phyloP scores from a whole-genome alignment of 1,139 yeast species.

The Blastobotrys ciferrii region DNA sequence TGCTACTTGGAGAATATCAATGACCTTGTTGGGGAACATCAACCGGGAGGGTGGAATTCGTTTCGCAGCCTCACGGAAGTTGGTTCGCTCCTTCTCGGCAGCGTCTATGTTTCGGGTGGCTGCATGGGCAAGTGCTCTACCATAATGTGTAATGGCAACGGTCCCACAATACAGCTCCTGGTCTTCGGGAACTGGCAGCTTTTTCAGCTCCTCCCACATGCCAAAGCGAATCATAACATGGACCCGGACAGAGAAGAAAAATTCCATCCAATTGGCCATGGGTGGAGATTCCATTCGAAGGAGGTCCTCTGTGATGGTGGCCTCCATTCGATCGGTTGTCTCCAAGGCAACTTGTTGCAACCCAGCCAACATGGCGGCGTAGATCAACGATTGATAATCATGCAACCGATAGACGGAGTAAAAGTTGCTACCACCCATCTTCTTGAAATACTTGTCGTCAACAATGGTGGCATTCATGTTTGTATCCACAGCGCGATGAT shows the following conservation, averaged over 20 bases:
- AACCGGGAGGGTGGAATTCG: slow-evolving; percentile 5
- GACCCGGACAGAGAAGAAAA: not conserved
- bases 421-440: slow-evolving; percentile 1
- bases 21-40: slow-evolving; percentile 5
- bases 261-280: slow-evolving; percentile 11
- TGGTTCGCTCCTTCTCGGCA: slow-evolving; percentile 3
- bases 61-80: not conserved
- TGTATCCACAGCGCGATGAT: slow-evolving; percentile 6
- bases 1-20: slow-evolving; percentile 6
- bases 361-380: slow-evolving; percentile 11
- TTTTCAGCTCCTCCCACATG: slow-evolving; percentile 11
- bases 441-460: slow-evolving; percentile 2
- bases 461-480: slow-evolving; percentile 1
- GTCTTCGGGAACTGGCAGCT: slow-evolving; percentile 2
- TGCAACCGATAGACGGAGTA: slow-evolving; percentile 8
- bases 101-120: not conserved
- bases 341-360: slow-evolving; percentile 1
- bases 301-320: slow-evolving; percentile 6
- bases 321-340: slow-evolving; percentile 3
- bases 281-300: slow-evolving; percentile 10
- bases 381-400: slow-evolving; percentile 9
- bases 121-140: slow-evolving; percentile 10
- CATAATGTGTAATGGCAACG: slow-evolving; percentile 3
- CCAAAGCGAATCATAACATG: slow-evolving; percentile 9
- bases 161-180: slow-evolving; percentile 11